Percentiles rank a stretch among this genome's conserved stretches.
These are phyloP conservation scores for Blastocystis sp. DNA, from an alignment of 352 stramenopile species.

Conservation along the genomic window DNA sequence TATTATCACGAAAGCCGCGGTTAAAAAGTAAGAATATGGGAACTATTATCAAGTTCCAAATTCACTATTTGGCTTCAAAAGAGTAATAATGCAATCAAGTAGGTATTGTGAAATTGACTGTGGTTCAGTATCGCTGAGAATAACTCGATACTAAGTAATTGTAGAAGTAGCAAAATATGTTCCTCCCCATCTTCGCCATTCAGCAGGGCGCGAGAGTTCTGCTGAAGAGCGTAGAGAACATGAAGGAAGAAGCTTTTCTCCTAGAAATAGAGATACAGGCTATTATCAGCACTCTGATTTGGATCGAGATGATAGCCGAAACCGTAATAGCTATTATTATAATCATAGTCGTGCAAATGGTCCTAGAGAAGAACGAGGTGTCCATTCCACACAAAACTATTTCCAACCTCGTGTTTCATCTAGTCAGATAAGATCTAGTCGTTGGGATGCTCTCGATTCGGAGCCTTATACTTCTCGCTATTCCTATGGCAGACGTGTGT, in stretches of 20 bases:
- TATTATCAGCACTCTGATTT: neutral
- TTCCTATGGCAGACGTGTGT: conserved; percentile 57
- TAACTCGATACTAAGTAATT: neutral
- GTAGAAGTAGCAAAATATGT: conserved; percentile 58
- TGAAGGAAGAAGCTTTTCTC: neutral
- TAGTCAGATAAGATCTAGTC: neutral
- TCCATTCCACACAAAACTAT: conserved; percentile 37
- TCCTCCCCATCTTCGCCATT: conserved; percentile 61
- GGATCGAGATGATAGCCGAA: neutral
- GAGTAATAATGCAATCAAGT: conserved; percentile 14
- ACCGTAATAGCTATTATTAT: neutral
- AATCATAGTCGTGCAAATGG: neutral
- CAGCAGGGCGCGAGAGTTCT: neutral
- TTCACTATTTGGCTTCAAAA: no score
- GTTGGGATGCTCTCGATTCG: neutral
- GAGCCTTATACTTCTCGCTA: neutral
- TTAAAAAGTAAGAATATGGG: no score
- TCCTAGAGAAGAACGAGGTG: neutral
- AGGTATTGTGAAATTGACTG: neutral
- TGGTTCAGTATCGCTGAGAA: neutral
- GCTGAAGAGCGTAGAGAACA: neutral
- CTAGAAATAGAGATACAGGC: neutral
- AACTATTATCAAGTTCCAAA: no score
- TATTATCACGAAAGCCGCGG: no score
- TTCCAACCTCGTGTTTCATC: neutral